Evolutionary conservation across 306 rosid genomes (phyloP).

Genomic region (Vigna angularis): DNA sequence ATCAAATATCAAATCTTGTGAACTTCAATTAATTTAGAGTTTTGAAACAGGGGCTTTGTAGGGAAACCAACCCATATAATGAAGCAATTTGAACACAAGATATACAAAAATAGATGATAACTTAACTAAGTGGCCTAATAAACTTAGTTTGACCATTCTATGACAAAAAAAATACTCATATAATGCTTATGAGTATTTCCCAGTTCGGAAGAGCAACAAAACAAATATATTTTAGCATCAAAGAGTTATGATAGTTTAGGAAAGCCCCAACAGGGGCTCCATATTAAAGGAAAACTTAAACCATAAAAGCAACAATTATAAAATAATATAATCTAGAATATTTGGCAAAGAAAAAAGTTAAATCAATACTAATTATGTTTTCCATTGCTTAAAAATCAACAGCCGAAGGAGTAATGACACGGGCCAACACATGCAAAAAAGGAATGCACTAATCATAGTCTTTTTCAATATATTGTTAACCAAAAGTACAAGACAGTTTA

Average conservation of each 20-base stretch:
- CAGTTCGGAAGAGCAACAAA: background rate
- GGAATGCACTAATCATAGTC: too few species aligned
- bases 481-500: too few species aligned
- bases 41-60: background rate
- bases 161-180: background rate
- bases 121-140: background rate
- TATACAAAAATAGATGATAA: background rate
- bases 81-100: background rate
- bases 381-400: too few species aligned
- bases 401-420: too few species aligned
- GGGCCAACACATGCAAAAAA: too few species aligned
- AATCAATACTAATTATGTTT: too few species aligned
- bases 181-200: background rate
- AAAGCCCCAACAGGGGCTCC: too few species aligned
- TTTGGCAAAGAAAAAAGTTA: too few species aligned
- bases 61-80: background rate
- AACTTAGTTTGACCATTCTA: background rate
- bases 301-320: too few species aligned
- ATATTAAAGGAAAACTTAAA: background rate
- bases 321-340: background rate
- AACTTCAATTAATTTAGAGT: background rate
- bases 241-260: background rate
- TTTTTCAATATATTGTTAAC: too few species aligned
- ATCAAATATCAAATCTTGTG: conserved; percentile 9
- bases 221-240: background rate